Evolutionary conservation across 345 rosid species (phyloP).

Genomic region (Salix arbutifolia): DNA sequence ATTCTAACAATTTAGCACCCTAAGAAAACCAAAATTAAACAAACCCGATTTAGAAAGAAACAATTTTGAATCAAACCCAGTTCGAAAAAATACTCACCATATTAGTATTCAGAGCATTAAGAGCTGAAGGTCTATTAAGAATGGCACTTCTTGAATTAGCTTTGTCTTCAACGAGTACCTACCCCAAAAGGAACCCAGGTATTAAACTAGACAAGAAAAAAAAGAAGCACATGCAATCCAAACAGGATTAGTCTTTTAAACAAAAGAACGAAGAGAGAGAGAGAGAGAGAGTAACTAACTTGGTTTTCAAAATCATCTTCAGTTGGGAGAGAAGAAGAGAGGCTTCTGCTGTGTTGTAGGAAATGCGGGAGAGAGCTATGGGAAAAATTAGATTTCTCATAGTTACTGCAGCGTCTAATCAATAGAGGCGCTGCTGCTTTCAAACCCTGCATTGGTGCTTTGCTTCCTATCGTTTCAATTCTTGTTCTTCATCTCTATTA

Average conservation of each 20-base stretch:
- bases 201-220: neutral
- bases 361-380: neutral
- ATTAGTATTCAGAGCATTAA: conserved; percentile 73
- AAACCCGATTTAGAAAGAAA: neutral
- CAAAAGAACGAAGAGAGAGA: neutral
- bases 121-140: conserved; percentile 75
- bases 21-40: conserved; percentile 12
- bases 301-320: conserved; percentile 49
- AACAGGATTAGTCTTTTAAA: neutral
- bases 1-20: conserved; percentile 57
- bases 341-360: conserved; percentile 18
- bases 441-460: conserved; percentile 30
- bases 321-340: conserved; percentile 38
- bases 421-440: conserved; percentile 19
- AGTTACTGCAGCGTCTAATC: conserved; percentile 19
- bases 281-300: conserved; percentile 23
- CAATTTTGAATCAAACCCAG: neutral
- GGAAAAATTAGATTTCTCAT: neutral
- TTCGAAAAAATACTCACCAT: conserved; percentile 43
- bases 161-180: conserved; percentile 77
- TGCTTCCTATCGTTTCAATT: neutral
- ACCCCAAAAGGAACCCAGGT: neutral
- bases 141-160: conserved; percentile 68
- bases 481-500: neutral
- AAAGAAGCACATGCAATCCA: neutral